Percentiles rank a stretch among this genome's conserved stretches.
Conservation (phyloP, 805 yeast genomes). For the Myxozyma kluyveri region DNA sequence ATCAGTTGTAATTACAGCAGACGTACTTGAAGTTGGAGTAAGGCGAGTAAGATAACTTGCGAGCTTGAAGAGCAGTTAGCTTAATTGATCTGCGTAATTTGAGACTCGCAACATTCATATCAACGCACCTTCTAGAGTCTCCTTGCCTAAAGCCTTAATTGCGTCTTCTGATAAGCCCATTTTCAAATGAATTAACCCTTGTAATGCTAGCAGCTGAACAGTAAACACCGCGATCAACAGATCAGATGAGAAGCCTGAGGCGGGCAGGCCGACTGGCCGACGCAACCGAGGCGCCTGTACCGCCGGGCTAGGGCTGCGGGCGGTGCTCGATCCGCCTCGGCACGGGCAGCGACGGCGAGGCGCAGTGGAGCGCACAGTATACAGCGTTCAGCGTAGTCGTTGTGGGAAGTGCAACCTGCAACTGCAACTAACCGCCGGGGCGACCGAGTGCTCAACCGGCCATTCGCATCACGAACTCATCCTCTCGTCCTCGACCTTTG, state of each 20-base stretch:
- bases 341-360: background rate
- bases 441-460: background rate
- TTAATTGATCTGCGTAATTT: too few relatives aligned
- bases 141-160: slow-evolving; percentile 10
- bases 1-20: too few relatives aligned
- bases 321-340: background rate
- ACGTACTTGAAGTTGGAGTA: slow-evolving; percentile 58
- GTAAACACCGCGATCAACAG: too few relatives aligned
- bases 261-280: too few relatives aligned
- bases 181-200: too few relatives aligned
- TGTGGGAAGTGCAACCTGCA: too few relatives aligned
- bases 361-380: too few relatives aligned
- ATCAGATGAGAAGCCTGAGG: too few relatives aligned
- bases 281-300: too few relatives aligned
- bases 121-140: slow-evolving; percentile 18
- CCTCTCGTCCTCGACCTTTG: background rate
- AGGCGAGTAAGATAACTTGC: slow-evolving; percentile 59
- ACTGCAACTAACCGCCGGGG: too few relatives aligned
- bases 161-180: background rate
- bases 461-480: background rate
- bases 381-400: too few relatives aligned
- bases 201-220: too few relatives aligned
- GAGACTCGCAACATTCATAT: slow-evolving; percentile 6
- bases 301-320: background rate
- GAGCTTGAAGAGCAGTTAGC: slow-evolving; percentile 39